Evolutionary conservation across 352 stramenopile species (phyloP), one percentile per base, ranked within the genome.

Genomic region (Phytopythium delawarense): DNA sequence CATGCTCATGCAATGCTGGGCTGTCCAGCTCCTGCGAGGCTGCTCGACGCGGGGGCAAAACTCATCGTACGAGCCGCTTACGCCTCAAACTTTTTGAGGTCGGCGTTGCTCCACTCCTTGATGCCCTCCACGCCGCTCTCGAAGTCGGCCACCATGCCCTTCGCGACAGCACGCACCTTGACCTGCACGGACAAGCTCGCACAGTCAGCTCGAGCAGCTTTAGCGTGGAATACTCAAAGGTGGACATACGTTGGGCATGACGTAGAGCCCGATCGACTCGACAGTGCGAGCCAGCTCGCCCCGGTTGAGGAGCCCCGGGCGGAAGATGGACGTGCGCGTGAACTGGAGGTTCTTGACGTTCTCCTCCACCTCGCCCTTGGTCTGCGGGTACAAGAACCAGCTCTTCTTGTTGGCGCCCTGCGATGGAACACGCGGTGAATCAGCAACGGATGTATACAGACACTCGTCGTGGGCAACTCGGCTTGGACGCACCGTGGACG

Each of bases 381-480:
- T 90, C 62, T 86, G 66, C 11, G 77, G 75, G 58, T 90, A 92
- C 49, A 90, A 61, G 61, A 90, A 87, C 80, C 83, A 92, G 66
- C 79, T 88, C 63, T 76, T 72, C 62, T 86, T 87, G 74, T 84
- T 76, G 4, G 77, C 71, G 55, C 71, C 70, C 75, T 87, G 48
- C 18, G 35, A 25, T 46, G 70, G 0, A 75, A 80, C 0, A 82
- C 80, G 15, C 78, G 79, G 63, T 9, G 5, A 34, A 28, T 45
- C 25, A 30, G 32, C 51, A 44, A 21, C 9, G 46, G 16, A 40
- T 28, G 20, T 34, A 20, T 28, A 34, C 18, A 40, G 44, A 7
- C 35, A 23, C 39, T 46, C 12, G 58, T 5, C 40, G 0, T 16
- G 4, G 46, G 30, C 1, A 66, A 68, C 34, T 57, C 13, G 4